Base-by-base conservation (phyloP, 371 early-diverging fungal genomes). In the Mucor piriformis region DNA sequence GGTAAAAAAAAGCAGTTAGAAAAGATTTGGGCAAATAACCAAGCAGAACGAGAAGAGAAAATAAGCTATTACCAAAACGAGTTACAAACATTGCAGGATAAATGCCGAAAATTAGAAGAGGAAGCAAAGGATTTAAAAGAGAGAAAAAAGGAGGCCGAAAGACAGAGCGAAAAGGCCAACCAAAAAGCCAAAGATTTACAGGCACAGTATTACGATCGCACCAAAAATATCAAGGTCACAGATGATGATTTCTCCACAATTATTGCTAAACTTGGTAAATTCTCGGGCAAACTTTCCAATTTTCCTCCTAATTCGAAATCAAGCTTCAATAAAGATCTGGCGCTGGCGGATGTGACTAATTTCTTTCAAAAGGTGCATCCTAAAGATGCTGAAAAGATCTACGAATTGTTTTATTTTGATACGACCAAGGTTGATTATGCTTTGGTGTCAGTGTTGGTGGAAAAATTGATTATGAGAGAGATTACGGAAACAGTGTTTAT, bases 241-340 rank as follows among this genome's bases (percentile, higher is more conserved):
- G 66, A 66, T 27, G 66, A 66, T 35, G 66, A 66, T 49, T 57
- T 52, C 21, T 66, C 66, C 0, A 66, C 66, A 15, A 61, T 66
- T 20, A 57, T 57, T 35, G 54, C 47, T 6, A 57, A 57, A 15
- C 33, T 66, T 5, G 57, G 48, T 4, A 55, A 61, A 29, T 51
- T 66, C 23, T 42, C 48, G 6, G 66, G 66, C 5, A 66, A 66
- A 32, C n/a, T 66, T 15, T 33, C 44, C 16, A 57, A 60, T 51
- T 60, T 66, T 6, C 49, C 66, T 10, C 62, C 61, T 7, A 56
- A 53, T 20, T 43, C 49, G 34, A 66, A 66, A 44, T 37, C 49
- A 11, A 27, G 20, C 4, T 55, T 55, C 27, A 49, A 59, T n/a
- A 38, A 38, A 10, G 48, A 40, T 1, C 32, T 27, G 10, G 7